phyloP scores from a whole-genome alignment of 495 filamentous ascomycete genomes.

The Astrothelium subdiscretum region DNA sequence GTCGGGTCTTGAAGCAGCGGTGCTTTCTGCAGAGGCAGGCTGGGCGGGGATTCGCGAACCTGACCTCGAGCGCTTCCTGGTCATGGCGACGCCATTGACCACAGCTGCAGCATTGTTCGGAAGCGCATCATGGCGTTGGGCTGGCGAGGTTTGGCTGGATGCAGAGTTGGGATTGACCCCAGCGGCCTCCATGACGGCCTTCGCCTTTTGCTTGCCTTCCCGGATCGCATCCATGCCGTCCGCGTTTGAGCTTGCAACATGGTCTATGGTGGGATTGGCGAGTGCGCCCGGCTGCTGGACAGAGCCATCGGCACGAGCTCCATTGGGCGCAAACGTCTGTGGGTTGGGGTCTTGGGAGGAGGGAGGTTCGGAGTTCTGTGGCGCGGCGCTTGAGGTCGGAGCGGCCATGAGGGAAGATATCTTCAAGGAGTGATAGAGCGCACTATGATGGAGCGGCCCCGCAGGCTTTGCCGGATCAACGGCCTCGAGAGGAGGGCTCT shows the following conservation, averaged over 20 bases:
- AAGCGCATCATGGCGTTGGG: background rate
- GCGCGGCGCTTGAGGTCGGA: background rate
- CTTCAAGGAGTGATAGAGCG: background rate
- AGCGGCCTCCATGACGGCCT: constrained; percentile 43
- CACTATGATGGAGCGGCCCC: background rate
- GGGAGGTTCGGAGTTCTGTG: background rate
- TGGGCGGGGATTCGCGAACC: constrained; percentile 35
- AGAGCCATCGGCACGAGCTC: background rate
- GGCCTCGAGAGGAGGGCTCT: background rate
- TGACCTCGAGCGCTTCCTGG: constrained; percentile 49
- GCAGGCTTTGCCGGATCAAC: background rate
- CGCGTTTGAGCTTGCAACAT: constrained; percentile 4
- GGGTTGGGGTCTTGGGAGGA: background rate
- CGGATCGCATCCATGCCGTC: constrained; percentile 30
- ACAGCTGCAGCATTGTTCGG: background rate
- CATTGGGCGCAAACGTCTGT: background rate
- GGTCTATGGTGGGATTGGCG: background rate
- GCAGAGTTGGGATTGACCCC: constrained; percentile 21
- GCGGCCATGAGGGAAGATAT: background rate
- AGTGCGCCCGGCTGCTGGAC: background rate
- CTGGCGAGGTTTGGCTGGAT: constrained; percentile 5
- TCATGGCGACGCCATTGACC: constrained; percentile 35
- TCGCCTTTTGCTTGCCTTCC: constrained; percentile 49
- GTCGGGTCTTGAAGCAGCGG: constrained; percentile 25
- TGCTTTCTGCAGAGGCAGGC: constrained; percentile 22